phyloP scores from a whole-genome alignment of 345 rosid species.

The Linum tenue region DNA sequence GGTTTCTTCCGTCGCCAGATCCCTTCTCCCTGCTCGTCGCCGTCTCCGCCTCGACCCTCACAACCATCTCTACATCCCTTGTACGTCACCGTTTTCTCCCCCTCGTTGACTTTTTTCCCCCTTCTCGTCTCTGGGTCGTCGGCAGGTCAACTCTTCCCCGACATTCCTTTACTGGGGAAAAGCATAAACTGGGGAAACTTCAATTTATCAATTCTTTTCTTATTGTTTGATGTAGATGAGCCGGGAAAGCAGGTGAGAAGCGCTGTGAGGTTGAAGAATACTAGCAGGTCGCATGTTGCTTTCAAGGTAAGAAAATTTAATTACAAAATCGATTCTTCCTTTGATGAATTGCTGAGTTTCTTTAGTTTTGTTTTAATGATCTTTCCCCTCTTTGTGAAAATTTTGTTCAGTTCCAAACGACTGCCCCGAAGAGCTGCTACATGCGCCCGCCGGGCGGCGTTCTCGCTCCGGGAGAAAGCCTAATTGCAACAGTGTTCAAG shows the following conservation, averaged over 20 bases:
- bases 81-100: constrained; percentile 28
- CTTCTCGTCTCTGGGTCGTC: background rate
- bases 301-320: constrained; percentile 49
- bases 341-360: background rate
- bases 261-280: constrained; percentile 79
- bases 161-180: background rate
- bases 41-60: constrained; percentile 91
- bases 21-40: constrained; percentile 77
- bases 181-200: no score
- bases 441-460: constrained; percentile 29
- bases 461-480: constrained; percentile 28
- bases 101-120: background rate
- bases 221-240: constrained; percentile 38
- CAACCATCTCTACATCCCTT: constrained; percentile 67
- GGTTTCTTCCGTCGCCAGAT: constrained; percentile 71
- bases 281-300: constrained; percentile 82
- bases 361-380: background rate
- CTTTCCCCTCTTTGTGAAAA: background rate
- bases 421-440: constrained; percentile 29
- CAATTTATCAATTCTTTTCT: background rate
- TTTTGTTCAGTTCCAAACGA: constrained; percentile 21
- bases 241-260: constrained; percentile 87
- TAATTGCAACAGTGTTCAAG: constrained; percentile 26
- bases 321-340: background rate
- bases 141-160: background rate